Evolutionary conservation across 257 asterid genomes (phyloP).

Genomic region (Solanum pimpinellifolium): DNA sequence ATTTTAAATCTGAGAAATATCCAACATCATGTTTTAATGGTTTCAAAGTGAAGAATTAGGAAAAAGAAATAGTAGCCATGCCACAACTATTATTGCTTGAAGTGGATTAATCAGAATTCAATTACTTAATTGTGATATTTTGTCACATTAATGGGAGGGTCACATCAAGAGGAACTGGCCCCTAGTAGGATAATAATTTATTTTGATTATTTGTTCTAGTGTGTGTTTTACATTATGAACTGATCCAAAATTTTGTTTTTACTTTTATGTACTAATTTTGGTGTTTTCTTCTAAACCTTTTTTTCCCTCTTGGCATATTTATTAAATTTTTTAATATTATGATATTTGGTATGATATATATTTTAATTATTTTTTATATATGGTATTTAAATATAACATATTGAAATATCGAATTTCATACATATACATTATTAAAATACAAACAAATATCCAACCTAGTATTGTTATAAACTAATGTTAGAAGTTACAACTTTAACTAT

Average conservation of each 20-base stretch:
- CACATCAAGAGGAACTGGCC: neutral
- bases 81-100: neutral
- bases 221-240: neutral
- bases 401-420: too few relatives aligned
- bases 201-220: neutral
- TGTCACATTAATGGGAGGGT: neutral
- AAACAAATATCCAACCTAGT: too few relatives aligned
- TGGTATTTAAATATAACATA: too few relatives aligned
- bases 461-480: too few relatives aligned
- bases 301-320: neutral
- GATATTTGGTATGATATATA: too few relatives aligned
- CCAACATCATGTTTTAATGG: neutral
- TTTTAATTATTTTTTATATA: too few relatives aligned
- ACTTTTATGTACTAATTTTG: neutral
- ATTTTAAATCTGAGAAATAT: too few relatives aligned
- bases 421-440: too few relatives aligned
- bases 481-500: too few relatives aligned
- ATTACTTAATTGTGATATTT: neutral
- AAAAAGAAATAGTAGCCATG: neutral
- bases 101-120: neutral
- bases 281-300: neutral
- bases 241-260: neutral
- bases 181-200: neutral
- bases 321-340: too few relatives aligned
- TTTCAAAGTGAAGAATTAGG: neutral